Evolutionary conservation across 2,329 filamentous ascomycete genomes (phyloP).

Genomic region (Dactylella cylindrospora): DNA sequence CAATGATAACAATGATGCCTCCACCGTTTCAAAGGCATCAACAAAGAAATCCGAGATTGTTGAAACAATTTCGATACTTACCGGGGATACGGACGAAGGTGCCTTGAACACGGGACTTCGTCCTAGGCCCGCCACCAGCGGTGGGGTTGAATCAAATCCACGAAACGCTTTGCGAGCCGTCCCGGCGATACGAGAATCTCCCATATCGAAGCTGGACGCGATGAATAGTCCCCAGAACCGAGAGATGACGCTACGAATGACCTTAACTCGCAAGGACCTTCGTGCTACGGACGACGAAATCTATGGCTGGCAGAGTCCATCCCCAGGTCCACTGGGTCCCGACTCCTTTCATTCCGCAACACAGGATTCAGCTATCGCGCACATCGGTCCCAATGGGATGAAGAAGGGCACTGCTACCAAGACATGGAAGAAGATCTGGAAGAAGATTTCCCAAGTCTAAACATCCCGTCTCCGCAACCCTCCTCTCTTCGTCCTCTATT

Average conservation of each 20-base stretch:
- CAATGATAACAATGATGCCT: slow-evolving; percentile 49
- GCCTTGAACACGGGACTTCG: slow-evolving; percentile 33
- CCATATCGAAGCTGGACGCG: slow-evolving; percentile 34
- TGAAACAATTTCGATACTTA: slow-evolving; percentile 32
- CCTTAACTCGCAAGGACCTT: slow-evolving; percentile 83
- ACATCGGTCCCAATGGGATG: slow-evolving; percentile 11
- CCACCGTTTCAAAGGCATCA: slow-evolving; percentile 49
- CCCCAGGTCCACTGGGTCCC: slow-evolving; percentile 20
- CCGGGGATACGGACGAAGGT: slow-evolving; percentile 17
- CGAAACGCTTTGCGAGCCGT: neutral
- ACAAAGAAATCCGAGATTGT: slow-evolving; percentile 48
- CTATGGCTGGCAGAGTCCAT: slow-evolving; percentile 65
- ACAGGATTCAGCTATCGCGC: neutral
- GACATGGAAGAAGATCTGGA: slow-evolving; percentile 43
- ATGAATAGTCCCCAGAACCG: slow-evolving; percentile 59
- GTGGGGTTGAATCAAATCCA: slow-evolving; percentile 26
- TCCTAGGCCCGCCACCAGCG: slow-evolving; percentile 38
- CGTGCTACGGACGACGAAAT: slow-evolving; percentile 71
- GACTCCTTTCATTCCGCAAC: slow-evolving; percentile 17
- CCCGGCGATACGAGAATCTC: slow-evolving; percentile 2
- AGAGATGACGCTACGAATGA: slow-evolving; percentile 97
- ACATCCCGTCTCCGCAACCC: neutral
- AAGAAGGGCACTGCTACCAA: slow-evolving; percentile 23
- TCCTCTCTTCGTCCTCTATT: too few relatives aligned
- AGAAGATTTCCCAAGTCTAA: slow-evolving; percentile 36